Evolutionary conservation across 345 rosid species (phyloP).

Genomic region (Aquilaria malaccensis): DNA sequence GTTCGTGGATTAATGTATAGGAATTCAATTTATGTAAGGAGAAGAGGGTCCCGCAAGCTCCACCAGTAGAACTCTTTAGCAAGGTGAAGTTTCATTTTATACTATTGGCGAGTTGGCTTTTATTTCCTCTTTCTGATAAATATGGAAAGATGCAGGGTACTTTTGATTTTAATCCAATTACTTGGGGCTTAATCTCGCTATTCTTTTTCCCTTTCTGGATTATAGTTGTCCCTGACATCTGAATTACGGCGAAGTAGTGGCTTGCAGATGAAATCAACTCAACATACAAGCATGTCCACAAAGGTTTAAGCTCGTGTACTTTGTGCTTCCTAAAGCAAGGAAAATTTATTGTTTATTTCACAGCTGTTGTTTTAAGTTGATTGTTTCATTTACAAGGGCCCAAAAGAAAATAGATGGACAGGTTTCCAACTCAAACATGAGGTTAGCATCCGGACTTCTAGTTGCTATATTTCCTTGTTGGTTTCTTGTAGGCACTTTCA

Average conservation of each 20-base stretch:
- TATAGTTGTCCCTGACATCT: slow-evolving; percentile 60
- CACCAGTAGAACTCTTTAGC: slow-evolving; percentile 75
- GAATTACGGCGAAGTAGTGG: slow-evolving; percentile 47
- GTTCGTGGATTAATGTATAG: slow-evolving; percentile 31
- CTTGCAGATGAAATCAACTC: slow-evolving; percentile 33
- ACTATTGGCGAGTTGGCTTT: no score
- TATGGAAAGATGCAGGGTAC: no score
- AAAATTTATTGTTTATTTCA: slow-evolving; percentile 5
- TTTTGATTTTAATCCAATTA: neutral
- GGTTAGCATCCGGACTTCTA: slow-evolving; percentile 27
- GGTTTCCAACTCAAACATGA: slow-evolving; percentile 49
- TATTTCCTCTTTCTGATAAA: no score
- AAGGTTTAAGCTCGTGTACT: slow-evolving; percentile 40
- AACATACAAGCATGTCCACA: slow-evolving; percentile 20
- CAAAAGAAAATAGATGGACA: slow-evolving; percentile 80
- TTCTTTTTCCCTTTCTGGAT: slow-evolving; percentile 1
- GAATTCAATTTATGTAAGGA: slow-evolving; percentile 64
- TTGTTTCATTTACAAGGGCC: slow-evolving; percentile 53
- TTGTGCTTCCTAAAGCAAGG: neutral
- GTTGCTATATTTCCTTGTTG: neutral
- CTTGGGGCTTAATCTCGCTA: neutral
- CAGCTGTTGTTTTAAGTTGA: slow-evolving; percentile 17
- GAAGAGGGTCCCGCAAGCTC: slow-evolving; percentile 50
- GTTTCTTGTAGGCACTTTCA: slow-evolving; percentile 4
- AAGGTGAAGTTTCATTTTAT: slow-evolving; percentile 44